Evolutionary conservation across 805 yeast species (phyloP), one percentile per base, ranked within the genome.

Genomic region (Cyberlindnera petersonii): DNA sequence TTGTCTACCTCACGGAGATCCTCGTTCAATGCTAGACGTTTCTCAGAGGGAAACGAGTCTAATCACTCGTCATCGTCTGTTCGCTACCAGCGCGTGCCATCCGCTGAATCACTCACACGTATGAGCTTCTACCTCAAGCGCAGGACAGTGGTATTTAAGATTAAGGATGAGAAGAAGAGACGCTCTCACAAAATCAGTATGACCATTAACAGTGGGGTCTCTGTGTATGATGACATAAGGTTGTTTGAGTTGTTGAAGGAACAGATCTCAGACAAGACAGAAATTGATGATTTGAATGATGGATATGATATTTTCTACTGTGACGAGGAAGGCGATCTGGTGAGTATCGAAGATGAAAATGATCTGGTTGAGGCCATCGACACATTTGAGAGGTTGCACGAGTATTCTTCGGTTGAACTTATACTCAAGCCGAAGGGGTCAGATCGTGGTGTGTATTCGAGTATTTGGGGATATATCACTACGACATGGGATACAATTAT

Each of bases 311-410:
- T 68, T 9, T 58, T 65, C 23, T 69, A 66, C 40, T 47, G 57
- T 13, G 72, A 69, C 37, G 65, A 63, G 23, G 72, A 65, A 20
- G 58, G 56, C 3, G 71, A 68, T 42, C 35, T 58, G 38, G 52
- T 66, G 5, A 35, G 56, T 2, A 51, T 69, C 9, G 58, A 52
- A 8, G 60, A 56, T 34, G 64, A 59, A 29, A 60, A 55, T 17
- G 71, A 68, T 43, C 46, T 69, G 35, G 46, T 47, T 23, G 50
- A 49, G 21, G 57, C 60, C 4, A 56, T 59, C 17, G 46, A 47
- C 20, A 9, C 35, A 1, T 39, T 50, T n/a, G 46, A 51, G 18
- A 40, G 35, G 7, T 31, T 22, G 2, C 31, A 27, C 8, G 38
- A 33, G 8, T 15, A 21, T 6, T 31, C 33, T 2, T 32, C 29